phyloP scores from a whole-genome alignment of 2,329 filamentous ascomycete species.

The Hymenoscyphus fraxineus region DNA sequence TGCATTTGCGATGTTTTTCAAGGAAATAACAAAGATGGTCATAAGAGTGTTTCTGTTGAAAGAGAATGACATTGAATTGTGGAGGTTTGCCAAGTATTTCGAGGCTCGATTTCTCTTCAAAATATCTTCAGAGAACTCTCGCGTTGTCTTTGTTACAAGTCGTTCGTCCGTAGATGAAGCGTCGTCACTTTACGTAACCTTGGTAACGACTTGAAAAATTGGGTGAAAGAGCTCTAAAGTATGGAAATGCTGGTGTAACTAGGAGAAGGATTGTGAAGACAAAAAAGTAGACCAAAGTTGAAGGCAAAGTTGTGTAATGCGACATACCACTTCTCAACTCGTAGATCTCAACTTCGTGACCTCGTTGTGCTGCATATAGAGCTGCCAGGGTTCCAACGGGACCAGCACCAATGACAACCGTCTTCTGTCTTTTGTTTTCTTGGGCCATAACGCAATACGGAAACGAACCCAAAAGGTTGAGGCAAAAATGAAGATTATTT shows the following conservation, averaged over 20 bases:
- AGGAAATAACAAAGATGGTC: neutral
- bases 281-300: neutral
- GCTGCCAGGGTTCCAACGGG: conserved; percentile 91
- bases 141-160: neutral
- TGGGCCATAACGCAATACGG: conserved; percentile 9
- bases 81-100: neutral
- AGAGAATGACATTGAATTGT: neutral
- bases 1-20: neutral
- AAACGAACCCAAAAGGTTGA: neutral
- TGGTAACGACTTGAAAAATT: neutral
- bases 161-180: neutral
- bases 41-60: neutral
- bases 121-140: neutral
- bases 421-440: conserved; percentile 36
- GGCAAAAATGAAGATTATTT: conserved; percentile 5
- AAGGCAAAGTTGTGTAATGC: neutral
- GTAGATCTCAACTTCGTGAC: conserved; percentile 88
- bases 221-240: neutral
- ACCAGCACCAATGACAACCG: conserved; percentile 84
- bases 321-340: conserved; percentile 79
- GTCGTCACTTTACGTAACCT: conserved; percentile 1
- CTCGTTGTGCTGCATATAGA: conserved; percentile 84
- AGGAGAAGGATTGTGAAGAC: neutral
- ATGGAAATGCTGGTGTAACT: neutral
- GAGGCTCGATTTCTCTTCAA: neutral